Percentiles rank a stretch among this genome's conserved stretches.
Evolutionary conservation across 176 grass and related monocot genomes (phyloP).

Genomic region (Raddia distichophylla): DNA sequence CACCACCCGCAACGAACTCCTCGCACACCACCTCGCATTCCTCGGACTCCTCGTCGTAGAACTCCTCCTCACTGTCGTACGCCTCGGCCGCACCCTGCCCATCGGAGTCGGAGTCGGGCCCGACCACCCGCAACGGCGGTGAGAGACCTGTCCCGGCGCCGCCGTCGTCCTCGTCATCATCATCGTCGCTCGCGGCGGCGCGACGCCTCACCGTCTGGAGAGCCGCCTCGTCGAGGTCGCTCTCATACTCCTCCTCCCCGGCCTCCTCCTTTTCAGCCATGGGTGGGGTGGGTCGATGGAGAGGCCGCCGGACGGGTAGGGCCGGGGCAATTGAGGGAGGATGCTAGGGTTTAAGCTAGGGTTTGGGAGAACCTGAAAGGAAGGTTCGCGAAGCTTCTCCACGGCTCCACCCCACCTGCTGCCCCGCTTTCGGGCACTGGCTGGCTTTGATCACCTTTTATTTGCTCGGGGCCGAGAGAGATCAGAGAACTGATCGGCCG

Average conservation of each 20-base stretch:
- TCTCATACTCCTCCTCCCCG: constrained; percentile 60
- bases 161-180: constrained; percentile 24
- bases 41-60: constrained; percentile 41
- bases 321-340: neutral
- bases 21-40: constrained; percentile 25
- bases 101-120: constrained; percentile 56
- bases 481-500: too few species aligned
- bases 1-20: constrained; percentile 26
- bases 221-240: constrained; percentile 62
- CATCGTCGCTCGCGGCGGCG: constrained; percentile 66
- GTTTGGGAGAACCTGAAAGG: constrained; percentile 39
- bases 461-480: neutral
- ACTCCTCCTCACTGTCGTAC: constrained; percentile 58
- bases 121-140: constrained; percentile 2
- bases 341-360: constrained; percentile 45
- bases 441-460: constrained; percentile 21
- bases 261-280: constrained; percentile 17
- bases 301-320: neutral
- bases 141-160: constrained; percentile 9
- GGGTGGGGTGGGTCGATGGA: neutral
- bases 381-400: constrained; percentile 39
- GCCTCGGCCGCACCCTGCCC: constrained; percentile 60
- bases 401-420: constrained; percentile 17
- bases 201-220: constrained; percentile 61
- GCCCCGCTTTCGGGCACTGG: constrained; percentile 18